Conservation (phyloP, 2,329 filamentous ascomycete species). For the Cladobotryum protrusum region DNA sequence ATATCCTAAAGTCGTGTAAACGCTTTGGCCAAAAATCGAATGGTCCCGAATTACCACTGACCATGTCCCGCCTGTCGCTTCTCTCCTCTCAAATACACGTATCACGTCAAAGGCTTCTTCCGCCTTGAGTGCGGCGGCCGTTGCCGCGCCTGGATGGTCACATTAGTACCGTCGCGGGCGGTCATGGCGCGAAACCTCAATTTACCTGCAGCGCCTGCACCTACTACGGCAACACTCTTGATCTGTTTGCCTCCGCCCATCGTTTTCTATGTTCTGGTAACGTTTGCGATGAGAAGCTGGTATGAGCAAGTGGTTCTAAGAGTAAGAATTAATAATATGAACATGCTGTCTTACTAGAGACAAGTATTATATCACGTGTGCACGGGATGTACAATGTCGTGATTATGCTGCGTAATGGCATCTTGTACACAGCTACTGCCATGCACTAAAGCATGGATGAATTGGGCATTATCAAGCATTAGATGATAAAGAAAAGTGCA, state of each 20-base stretch:
- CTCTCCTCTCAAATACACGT: conserved; percentile 37
- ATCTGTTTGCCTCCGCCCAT: conserved; percentile 11
- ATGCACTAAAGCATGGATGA: too few relatives aligned
- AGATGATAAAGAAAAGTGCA: too few relatives aligned
- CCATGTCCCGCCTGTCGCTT: conserved; percentile 41
- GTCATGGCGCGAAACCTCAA: too few relatives aligned
- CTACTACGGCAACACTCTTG: conserved; percentile 11
- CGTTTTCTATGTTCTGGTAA: background rate
- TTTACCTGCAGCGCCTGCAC: conserved; percentile 11
- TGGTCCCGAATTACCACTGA: conserved; percentile 13
- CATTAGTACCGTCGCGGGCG: conserved; percentile 9
- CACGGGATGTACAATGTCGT: conserved; percentile 4
- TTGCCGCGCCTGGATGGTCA: conserved; percentile 34
- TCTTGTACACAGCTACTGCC: background rate
- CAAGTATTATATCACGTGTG: conserved; percentile 6
- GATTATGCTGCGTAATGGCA: conserved; percentile 9
- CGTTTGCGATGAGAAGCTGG: too few relatives aligned
- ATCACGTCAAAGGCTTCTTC: conserved; percentile 39
- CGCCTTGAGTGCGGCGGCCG: conserved; percentile 40
- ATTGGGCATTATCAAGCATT: too few relatives aligned
- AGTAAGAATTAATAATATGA: too few relatives aligned
- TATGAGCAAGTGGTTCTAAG: too few relatives aligned
- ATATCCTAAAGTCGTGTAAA: conserved; percentile 37
- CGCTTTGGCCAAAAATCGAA: background rate
- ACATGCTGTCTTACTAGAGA: too few relatives aligned